Base-by-base conservation (phyloP, 2,329 filamentous ascomycete genomes). In the Aspergillus caelatus region DNA sequence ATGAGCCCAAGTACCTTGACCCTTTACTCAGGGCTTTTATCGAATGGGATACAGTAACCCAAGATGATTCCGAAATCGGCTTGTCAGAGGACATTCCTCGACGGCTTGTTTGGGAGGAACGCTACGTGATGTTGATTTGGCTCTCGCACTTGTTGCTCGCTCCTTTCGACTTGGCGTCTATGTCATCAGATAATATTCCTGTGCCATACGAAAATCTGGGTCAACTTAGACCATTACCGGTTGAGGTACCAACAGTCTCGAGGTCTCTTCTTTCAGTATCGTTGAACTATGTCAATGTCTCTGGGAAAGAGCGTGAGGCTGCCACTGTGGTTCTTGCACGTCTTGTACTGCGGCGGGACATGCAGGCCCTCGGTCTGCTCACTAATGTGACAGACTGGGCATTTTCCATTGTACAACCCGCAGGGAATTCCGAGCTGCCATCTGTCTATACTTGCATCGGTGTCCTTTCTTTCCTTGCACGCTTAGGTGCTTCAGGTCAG, bases 81-180 rank as follows among this genome's bases (percentile, higher is more conserved):
- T 56, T 65, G 16, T 43, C 53, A 2, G 72, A 60, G 11, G 69
- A 64, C 58, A 69, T 68, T n/a, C 57, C 67, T 4, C 71, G 71
- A 28, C 67, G 70, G 1, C 88, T 91, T 83, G 83, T 84, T 1
- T 99, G 95, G 95, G 90, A 97, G 75, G 91, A 97, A 77, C 86
- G 91, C 60, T 98, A 97, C 73, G 83, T 97, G 21, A 88, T 94
- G 50, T 82, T 98, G 5, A 83, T 97, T 11, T 99, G 95, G 95
- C 85, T 94, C 34, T 91, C 91, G 0, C 91, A 95, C 77, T 81
- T 95, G 19, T 83, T 94, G 62, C 84, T 94, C 36, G 93, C 93
- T 1, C 95, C 95, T 0, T 99, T 99, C 78, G 94, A 97, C 71
- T 82, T 99, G 58, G 86, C 89, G 2, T 93, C 92, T 2, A 94